Evolutionary conservation across 257 asterid genomes (phyloP).

Genomic region (Lantana camara): DNA sequence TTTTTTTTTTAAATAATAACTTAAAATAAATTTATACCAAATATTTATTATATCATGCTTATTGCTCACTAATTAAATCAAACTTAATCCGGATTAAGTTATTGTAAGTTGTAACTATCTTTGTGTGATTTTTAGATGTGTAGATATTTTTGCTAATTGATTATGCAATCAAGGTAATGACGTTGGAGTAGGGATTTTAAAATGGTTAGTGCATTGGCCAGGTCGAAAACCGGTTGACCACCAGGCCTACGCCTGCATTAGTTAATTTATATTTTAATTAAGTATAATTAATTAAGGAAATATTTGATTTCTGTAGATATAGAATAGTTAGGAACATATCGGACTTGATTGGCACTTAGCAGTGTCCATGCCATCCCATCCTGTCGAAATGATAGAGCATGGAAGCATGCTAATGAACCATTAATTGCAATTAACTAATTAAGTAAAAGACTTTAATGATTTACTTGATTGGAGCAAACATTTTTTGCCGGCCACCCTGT

Average conservation of each 20-base stretch:
- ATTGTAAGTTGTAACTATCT: too few relatives aligned
- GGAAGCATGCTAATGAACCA: slow-evolving; percentile 13
- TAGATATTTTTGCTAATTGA: background rate
- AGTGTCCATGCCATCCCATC: slow-evolving; percentile 8
- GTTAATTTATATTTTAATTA: background rate
- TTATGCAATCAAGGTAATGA: background rate
- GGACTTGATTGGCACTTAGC: background rate
- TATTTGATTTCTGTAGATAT: too few relatives aligned
- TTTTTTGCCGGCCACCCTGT: slow-evolving; percentile 7
- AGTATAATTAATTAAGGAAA: background rate
- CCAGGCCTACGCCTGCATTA: slow-evolving; percentile 39
- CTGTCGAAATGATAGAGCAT: background rate
- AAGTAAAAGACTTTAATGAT: slow-evolving; percentile 16
- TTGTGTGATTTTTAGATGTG: too few relatives aligned
- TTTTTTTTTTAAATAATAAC: too few relatives aligned
- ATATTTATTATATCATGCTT: too few relatives aligned
- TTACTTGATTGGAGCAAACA: slow-evolving; percentile 27
- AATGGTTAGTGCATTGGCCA: slow-evolving; percentile 23
- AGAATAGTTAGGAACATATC: background rate
- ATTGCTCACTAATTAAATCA: too few relatives aligned
- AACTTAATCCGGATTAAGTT: too few relatives aligned
- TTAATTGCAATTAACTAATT: background rate
- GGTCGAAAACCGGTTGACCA: slow-evolving; percentile 21
- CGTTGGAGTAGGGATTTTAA: slow-evolving; percentile 9
- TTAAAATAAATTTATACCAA: too few relatives aligned